phyloP scores from a whole-genome alignment of 129 eudicot genomes.

The Pittosporum tobira region DNA sequence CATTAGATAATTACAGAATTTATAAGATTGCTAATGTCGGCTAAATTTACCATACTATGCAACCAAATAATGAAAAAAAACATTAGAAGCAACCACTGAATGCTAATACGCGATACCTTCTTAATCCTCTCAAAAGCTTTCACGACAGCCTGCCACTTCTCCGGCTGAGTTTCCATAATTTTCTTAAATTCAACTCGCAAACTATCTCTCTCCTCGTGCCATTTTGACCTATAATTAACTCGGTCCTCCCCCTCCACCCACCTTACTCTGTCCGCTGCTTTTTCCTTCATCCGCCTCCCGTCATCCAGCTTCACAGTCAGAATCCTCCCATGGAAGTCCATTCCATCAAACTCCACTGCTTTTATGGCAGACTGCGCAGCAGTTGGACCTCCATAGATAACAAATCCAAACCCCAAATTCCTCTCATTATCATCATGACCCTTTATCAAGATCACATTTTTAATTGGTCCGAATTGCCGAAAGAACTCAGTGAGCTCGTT shows the following conservation, averaged over 20 bases:
- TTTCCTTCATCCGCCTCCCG: slow-evolving; percentile 66
- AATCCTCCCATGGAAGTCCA: slow-evolving; percentile 86
- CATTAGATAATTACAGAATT: too few species aligned
- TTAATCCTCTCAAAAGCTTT: slow-evolving; percentile 72
- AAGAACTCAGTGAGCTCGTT: slow-evolving; percentile 58
- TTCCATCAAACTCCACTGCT: slow-evolving; percentile 92
- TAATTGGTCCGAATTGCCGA: slow-evolving; percentile 78
- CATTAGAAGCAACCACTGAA: background rate
- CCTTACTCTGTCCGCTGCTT: slow-evolving; percentile 38
- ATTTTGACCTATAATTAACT: slow-evolving; percentile 47
- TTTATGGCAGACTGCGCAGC: slow-evolving; percentile 73
- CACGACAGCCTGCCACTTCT: slow-evolving; percentile 92
- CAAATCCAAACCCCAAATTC: slow-evolving; percentile 90
- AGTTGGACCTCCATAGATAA: slow-evolving; percentile 47
- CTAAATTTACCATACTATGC: too few species aligned
- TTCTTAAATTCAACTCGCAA: slow-evolving; percentile 45
- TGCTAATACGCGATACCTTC: slow-evolving; percentile 43
- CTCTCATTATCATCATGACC: slow-evolving; percentile 55
- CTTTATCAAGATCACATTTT: slow-evolving; percentile 67
- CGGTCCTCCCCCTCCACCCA: slow-evolving; percentile 63
- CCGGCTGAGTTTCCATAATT: slow-evolving; percentile 62
- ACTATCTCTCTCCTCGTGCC: slow-evolving; percentile 74
- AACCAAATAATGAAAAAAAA: too few species aligned
- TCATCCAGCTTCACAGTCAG: slow-evolving; percentile 83
- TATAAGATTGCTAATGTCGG: too few species aligned